These are phyloP conservation scores for Urtica urens DNA, from an alignment of 306 rosid genomes.

Conservation along the genomic window DNA sequence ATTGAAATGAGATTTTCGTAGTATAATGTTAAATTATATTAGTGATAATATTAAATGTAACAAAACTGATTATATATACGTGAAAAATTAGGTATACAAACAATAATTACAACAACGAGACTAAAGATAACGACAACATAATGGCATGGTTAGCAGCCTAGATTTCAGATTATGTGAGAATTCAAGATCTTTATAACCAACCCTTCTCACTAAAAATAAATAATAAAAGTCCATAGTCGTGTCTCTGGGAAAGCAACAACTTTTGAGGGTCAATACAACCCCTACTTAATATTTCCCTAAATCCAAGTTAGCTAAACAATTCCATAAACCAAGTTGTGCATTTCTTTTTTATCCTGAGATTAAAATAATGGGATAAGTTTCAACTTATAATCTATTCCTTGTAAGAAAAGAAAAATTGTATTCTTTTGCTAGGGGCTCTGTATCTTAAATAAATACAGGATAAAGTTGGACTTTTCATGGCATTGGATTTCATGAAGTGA, in stretches of 20 bases:
- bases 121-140: not conserved
- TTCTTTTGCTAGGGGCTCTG: slow-evolving; percentile 23
- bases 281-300: too few relatives aligned
- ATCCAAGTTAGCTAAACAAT: not conserved
- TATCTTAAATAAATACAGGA: slow-evolving; percentile 9
- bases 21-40: too few relatives aligned
- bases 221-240: not conserved
- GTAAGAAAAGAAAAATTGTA: not conserved
- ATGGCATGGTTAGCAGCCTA: not conserved
- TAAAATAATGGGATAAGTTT: not conserved
- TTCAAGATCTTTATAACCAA: not conserved
- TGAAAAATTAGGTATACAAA: not conserved
- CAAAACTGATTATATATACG: not conserved
- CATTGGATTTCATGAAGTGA: slow-evolving; percentile 21
- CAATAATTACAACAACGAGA: not conserved
- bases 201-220: not conserved
- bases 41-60: not conserved
- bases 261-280: slow-evolving; percentile 2
- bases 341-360: not conserved
- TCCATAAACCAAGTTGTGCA: not conserved
- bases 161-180: not conserved
- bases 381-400: not conserved
- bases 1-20: too few relatives aligned
- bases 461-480: slow-evolving; percentile 17
- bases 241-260: slow-evolving; percentile 16